phyloP scores from a whole-genome alignment of 768 basidiomycete genomes.

The Cubamyces sp. region DNA sequence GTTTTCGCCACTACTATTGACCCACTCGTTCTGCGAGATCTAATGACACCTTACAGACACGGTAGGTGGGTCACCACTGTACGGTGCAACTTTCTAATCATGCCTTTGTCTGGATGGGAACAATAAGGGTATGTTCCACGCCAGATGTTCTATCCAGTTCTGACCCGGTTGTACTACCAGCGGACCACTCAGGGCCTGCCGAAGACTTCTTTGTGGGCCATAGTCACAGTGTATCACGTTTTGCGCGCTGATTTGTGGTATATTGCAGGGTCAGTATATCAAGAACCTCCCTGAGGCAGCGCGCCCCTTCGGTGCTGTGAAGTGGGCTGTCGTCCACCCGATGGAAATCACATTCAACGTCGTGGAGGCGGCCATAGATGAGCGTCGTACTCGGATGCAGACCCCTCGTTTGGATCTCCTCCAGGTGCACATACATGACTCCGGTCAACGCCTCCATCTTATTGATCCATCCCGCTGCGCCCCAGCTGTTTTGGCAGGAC shows the following conservation, averaged over 20 bases:
- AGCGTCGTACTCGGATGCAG: conserved; percentile 70
- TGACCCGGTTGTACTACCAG: conserved; percentile 41
- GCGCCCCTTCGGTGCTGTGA: conserved; percentile 72
- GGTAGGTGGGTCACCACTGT: conserved; percentile 42
- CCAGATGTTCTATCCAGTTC: not conserved
- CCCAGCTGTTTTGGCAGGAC: conserved; percentile 80
- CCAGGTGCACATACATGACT: conserved; percentile 51
- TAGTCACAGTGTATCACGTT: not conserved
- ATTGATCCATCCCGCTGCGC: not conserved
- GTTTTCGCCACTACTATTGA: conserved; percentile 6
- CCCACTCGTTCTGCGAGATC: conserved; percentile 7
- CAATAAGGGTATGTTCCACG: conserved; percentile 19
- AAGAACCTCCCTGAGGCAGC: conserved; percentile 46
- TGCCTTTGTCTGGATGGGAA: not conserved
- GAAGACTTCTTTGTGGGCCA: conserved; percentile 73
- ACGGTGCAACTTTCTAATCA: not conserved
- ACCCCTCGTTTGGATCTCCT: conserved; percentile 63
- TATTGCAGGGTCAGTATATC: conserved; percentile 67
- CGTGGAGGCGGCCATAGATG: conserved; percentile 63
- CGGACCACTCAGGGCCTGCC: conserved; percentile 85
- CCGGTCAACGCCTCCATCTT: conserved; percentile 6
- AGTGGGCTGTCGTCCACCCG: conserved; percentile 79
- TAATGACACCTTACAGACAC: conserved; percentile 46
- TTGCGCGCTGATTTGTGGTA: not conserved
- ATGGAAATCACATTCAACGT: conserved; percentile 51